Evolutionary conservation across 768 basidiomycete genomes (phyloP).

Genomic region (Mycena metata): DNA sequence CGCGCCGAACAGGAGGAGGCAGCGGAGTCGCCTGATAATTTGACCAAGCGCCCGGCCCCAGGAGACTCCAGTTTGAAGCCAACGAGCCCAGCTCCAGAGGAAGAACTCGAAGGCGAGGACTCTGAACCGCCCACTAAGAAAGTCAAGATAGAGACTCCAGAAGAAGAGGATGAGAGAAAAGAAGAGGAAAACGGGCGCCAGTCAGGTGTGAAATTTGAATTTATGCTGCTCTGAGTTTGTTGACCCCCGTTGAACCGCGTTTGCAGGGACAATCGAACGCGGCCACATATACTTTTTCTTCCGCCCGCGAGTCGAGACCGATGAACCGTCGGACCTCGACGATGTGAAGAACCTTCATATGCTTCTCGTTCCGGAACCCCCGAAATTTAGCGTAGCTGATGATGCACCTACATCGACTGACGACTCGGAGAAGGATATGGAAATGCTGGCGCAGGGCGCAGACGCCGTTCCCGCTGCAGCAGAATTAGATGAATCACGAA

Average conservation of each 20-base stretch:
- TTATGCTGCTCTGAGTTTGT: not conserved
- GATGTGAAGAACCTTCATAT: conserved; percentile 72
- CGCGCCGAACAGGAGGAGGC: too few relatives aligned
- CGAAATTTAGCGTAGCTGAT: conserved; percentile 56
- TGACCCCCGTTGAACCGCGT: not conserved
- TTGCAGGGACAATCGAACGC: conserved; percentile 66
- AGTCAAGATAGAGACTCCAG: conserved; percentile 41
- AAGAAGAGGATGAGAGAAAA: conserved; percentile 29
- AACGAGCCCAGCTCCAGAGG: too few relatives aligned
- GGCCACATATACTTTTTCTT: conserved; percentile 78
- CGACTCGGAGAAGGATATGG: conserved; percentile 53
- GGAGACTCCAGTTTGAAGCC: too few relatives aligned
- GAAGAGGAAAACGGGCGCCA: conserved; percentile 33
- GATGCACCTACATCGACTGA: conserved; percentile 43
- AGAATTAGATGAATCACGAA: too few relatives aligned
- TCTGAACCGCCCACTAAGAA: too few relatives aligned
- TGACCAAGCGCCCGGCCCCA: too few relatives aligned
- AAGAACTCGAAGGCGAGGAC: too few relatives aligned
- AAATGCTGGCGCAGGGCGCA: conserved; percentile 57
- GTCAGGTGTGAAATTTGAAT: conserved; percentile 33
- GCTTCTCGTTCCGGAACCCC: conserved; percentile 69
- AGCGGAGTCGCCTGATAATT: too few relatives aligned
- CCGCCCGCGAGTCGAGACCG: conserved; percentile 66
- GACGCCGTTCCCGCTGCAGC: too few relatives aligned
- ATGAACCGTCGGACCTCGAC: conserved; percentile 67